Conservation (phyloP, 2,329 filamentous ascomycete genomes). For the Huntiella moniliformis region DNA sequence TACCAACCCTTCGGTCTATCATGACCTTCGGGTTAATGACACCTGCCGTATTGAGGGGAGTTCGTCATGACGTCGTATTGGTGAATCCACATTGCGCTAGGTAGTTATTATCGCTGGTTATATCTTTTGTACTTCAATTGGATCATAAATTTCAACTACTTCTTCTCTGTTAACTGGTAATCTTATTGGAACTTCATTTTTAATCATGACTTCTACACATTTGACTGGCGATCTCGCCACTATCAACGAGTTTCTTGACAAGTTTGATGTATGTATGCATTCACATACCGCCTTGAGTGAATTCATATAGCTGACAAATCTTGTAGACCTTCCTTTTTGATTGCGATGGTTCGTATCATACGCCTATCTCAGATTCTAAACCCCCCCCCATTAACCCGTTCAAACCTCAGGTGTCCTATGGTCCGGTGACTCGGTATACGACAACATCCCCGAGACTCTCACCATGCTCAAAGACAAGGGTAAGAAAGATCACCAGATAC, state of each 20-base stretch:
- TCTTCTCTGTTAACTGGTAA: neutral
- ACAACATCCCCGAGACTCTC: conserved; percentile 68
- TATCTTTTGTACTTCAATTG: neutral
- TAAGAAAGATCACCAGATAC: conserved; percentile 19
- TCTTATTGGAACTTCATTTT: neutral
- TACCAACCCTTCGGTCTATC: too few species aligned
- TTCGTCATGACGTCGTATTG: too few species aligned
- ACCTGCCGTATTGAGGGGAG: too few species aligned
- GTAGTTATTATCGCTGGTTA: too few species aligned
- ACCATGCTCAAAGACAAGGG: conserved; percentile 66
- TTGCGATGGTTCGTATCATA: conserved; percentile 50
- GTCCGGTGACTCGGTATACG: conserved; percentile 84
- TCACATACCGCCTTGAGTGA: neutral
- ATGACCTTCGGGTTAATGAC: too few species aligned
- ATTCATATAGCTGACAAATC: conserved; percentile 11
- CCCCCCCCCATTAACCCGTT: neutral
- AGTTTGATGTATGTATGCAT: conserved; percentile 60
- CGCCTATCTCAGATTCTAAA: neutral
- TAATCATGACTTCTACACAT: conserved; percentile 31
- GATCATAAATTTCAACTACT: neutral
- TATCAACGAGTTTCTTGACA: conserved; percentile 68
- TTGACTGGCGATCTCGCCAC: conserved; percentile 62
- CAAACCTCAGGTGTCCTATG: conserved; percentile 61
- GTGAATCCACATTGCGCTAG: too few species aligned
- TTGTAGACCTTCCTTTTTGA: conserved; percentile 77